Conservation (phyloP, 202 grass and related monocot species). For the Panicum hallii region DNA sequence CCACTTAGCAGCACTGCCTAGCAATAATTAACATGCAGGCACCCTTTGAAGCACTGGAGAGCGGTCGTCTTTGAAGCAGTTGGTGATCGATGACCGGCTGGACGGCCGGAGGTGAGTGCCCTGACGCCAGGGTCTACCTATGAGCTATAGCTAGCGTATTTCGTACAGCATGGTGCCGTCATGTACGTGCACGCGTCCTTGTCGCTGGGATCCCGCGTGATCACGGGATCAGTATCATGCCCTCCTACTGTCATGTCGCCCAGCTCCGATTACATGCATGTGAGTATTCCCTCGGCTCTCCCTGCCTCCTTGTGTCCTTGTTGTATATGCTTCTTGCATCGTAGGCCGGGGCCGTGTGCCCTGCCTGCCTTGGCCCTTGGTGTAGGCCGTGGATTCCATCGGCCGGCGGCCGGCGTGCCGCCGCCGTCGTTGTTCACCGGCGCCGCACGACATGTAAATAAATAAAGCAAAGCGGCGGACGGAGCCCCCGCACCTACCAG, state of each 20-base stretch:
- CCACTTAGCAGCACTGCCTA: too few relatives aligned
- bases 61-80: background rate
- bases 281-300: too few relatives aligned
- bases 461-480: background rate
- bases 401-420: too few relatives aligned
- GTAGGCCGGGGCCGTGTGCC: too few relatives aligned
- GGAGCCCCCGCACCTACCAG: background rate
- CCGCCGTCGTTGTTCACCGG: background rate
- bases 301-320: too few relatives aligned
- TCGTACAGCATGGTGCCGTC: constrained; percentile 5
- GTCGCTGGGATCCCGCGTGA: constrained; percentile 10
- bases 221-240: background rate
- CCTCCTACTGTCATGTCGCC: background rate
- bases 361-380: too few relatives aligned
- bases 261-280: too few relatives aligned
- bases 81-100: too few relatives aligned
- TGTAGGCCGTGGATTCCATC: too few relatives aligned
- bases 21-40: too few relatives aligned
- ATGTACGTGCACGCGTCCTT: background rate
- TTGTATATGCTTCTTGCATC: too few relatives aligned
- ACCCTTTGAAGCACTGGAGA: too few relatives aligned
- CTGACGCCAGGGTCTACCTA: background rate
- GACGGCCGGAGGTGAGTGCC: background rate
- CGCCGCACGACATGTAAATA: background rate
- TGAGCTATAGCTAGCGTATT: background rate